These are phyloP conservation scores for Penicillium thymicola DNA, from an alignment of 2,329 filamentous ascomycete genomes.

Conservation along the genomic window DNA sequence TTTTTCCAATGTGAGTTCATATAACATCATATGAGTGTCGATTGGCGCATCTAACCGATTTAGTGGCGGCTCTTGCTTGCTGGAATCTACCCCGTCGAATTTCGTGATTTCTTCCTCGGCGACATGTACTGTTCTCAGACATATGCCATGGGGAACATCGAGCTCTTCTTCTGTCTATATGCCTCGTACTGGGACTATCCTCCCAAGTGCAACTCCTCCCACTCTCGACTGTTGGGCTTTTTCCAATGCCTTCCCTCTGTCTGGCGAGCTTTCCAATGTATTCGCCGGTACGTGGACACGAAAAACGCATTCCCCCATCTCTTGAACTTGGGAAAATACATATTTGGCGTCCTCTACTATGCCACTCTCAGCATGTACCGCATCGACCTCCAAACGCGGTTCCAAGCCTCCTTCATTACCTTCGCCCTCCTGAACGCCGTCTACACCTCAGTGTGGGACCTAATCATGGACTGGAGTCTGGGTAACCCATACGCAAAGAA, in stretches of 20 bases:
- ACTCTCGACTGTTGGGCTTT: conserved; percentile 82
- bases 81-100: conserved; percentile 89
- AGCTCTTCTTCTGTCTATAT: conserved; percentile 93
- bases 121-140: conserved; percentile 97
- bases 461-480: conserved; percentile 96
- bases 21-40: not conserved
- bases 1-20: conserved; percentile 71
- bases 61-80: conserved; percentile 82
- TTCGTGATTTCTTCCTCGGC: conserved; percentile 93
- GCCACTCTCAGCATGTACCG: conserved; percentile 79
- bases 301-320: conserved; percentile 86
- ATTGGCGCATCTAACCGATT: conserved; percentile 13
- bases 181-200: conserved; percentile 72
- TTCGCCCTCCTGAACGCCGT: conserved; percentile 79
- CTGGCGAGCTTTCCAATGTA: conserved; percentile 86
- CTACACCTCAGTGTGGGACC: conserved; percentile 87
- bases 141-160: conserved; percentile 84
- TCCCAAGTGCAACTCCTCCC: conserved; percentile 74
- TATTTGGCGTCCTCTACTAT: conserved; percentile 76
- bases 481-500: conserved; percentile 70
- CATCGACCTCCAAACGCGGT: conserved; percentile 57
- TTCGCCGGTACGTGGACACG: conserved; percentile 85
- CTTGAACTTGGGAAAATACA: conserved; percentile 88
- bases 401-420: conserved; percentile 70
- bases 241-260: conserved; percentile 78